phyloP scores from a whole-genome alignment of 2,329 filamentous ascomycete genomes.

The Chaetomiaceae sp. region DNA sequence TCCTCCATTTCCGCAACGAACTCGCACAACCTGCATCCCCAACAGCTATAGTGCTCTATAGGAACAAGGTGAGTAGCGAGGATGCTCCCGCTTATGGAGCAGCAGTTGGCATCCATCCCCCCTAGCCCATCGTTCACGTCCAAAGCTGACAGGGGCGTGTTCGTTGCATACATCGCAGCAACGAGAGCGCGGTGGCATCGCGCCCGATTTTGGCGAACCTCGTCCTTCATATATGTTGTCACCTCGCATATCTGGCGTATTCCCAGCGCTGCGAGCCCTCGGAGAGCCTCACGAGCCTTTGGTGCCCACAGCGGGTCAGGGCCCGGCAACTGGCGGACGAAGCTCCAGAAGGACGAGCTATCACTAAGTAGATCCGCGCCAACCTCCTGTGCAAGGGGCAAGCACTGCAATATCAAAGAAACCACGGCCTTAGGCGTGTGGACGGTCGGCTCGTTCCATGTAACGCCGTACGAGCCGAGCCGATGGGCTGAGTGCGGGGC shows the following conservation, averaged over 20 bases:
- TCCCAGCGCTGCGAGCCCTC: not conserved
- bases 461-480: conserved; percentile 18
- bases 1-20: conserved; percentile 16
- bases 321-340: conserved; percentile 21
- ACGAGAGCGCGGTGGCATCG: too few species aligned
- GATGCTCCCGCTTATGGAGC: conserved; percentile 10
- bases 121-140: too few species aligned
- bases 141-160: too few species aligned
- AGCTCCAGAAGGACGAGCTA: conserved; percentile 19
- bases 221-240: not conserved
- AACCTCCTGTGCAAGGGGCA: conserved; percentile 8
- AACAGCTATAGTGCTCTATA: conserved; percentile 9
- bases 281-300: conserved; percentile 20
- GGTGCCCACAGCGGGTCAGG: conserved; percentile 19
- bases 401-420: conserved; percentile 10
- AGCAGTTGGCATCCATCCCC: too few species aligned
- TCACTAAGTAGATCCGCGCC: conserved; percentile 22
- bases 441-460: conserved; percentile 19
- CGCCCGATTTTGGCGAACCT: not conserved
- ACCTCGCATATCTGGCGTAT: too few species aligned
- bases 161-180: too few species aligned
- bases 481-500: conserved; percentile 11
- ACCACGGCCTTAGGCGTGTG: conserved; percentile 19
- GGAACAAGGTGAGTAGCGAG: conserved; percentile 8
- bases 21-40: conserved; percentile 15